Evolutionary conservation across 2,329 filamentous ascomycete genomes (phyloP), one percentile per base, ranked within the genome.

Genomic region (Endoconidiophora laricicola): DNA sequence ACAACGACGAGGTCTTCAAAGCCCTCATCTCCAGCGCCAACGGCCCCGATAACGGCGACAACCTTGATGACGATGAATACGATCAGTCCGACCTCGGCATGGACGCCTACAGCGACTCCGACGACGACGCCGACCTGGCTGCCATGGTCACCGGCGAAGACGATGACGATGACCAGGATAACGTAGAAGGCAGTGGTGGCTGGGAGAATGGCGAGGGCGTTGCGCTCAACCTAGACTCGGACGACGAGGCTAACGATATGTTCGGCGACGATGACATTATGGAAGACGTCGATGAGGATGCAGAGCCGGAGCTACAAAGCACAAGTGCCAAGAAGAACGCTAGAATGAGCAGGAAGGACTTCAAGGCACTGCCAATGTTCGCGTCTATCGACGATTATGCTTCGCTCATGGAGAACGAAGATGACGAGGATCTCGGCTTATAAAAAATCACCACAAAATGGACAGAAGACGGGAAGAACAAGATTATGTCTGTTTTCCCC

Each of bases 351-450:
- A 81, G 76, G 68, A 86, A 81, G 73, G 86, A 86, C 69, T 71
- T 96, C 64, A 94, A 87, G 74, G 78, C 79, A 56, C 69, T 98
- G 57, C 91, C 91, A 5, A 93, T 79, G 36, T 98, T 98, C 69
- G 91, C 93, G 18, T 93, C 86, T 29, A 83, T 75, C 29, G 91
- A 96, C 49, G 91, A 96, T 62, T 98, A 96, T 64, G 90, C 87
- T 14, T 83, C 83, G 58, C 73, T 94, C 67, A 66, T 94, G 62
- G 84, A 72, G 3, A 74, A 78, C 55, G 85, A 91, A 47, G 78
- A 79, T 55, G 79, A 79, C 16, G 66, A 66, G 46, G 52, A 54
- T 40, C 23, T 53, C 23, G 52, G 52, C 4, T 18, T 50, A 22
- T 53, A 44, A 49, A 49, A 41, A 18, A 33, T 10, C 26, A 10